phyloP scores from a whole-genome alignment of 768 basidiomycete species.

The Heimioporus sp. region DNA sequence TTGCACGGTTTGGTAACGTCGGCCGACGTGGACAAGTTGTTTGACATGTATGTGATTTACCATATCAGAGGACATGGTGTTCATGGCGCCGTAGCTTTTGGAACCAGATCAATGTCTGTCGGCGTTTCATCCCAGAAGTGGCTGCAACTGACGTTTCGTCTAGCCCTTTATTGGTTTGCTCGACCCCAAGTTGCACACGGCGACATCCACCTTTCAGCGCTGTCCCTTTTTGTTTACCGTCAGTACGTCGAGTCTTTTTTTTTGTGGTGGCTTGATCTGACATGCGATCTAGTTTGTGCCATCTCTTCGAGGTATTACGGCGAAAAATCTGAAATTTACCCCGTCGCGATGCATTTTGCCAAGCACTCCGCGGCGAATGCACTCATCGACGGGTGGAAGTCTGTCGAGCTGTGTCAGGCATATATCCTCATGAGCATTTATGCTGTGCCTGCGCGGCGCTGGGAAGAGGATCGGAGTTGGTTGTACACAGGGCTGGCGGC shows the following conservation, averaged over 20 bases:
- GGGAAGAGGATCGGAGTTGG: conserved; percentile 93
- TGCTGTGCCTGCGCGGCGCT: conserved; percentile 73
- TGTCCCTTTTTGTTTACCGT: conserved; percentile 92
- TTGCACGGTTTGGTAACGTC: conserved; percentile 77
- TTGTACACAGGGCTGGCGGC: conserved; percentile 86
- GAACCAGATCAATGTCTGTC: conserved; percentile 61
- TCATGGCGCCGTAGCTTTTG: conserved; percentile 53
- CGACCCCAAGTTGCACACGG: conserved; percentile 79
- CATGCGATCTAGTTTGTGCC: conserved; percentile 61
- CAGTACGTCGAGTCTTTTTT: conserved; percentile 42
- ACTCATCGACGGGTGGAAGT: conserved; percentile 78
- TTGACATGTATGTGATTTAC: conserved; percentile 62
- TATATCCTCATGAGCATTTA: conserved; percentile 87
- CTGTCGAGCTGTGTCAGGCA: conserved; percentile 87
- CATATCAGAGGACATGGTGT: background rate
- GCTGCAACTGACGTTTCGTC: conserved; percentile 5
- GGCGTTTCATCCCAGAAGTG: background rate
- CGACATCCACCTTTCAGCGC: conserved; percentile 73
- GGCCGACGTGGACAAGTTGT: conserved; percentile 79
- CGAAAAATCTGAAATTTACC: conserved; percentile 81
- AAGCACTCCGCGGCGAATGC: conserved; percentile 80
- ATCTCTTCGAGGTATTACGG: conserved; percentile 79
- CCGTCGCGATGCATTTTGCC: conserved; percentile 87
- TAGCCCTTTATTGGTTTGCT: conserved; percentile 70
- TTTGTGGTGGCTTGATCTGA: background rate